Conservation (phyloP, 305 asterid genomes). For the Rubia tinctorum region DNA sequence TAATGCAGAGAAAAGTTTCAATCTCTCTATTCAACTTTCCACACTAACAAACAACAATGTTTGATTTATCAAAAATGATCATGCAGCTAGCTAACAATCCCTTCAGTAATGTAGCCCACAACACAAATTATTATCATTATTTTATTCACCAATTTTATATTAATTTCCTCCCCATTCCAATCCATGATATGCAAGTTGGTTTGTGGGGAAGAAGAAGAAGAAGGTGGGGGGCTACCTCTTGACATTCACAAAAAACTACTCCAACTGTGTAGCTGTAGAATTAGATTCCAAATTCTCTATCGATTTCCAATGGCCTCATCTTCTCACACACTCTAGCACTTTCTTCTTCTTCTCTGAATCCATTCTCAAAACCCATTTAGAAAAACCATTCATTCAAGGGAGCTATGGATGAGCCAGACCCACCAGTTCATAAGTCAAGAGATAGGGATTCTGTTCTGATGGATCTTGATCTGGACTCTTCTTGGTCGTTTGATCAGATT, state of each 20-base stretch:
- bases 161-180: neutral
- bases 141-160: neutral
- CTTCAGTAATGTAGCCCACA: neutral
- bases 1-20: neutral
- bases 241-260: conserved; percentile 2
- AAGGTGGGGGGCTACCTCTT: neutral
- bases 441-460: conserved; percentile 19
- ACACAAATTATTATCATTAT: neutral
- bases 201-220: conserved; percentile 1
- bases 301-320: neutral
- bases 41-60: neutral
- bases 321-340: neutral
- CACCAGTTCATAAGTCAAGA: conserved; percentile 5
- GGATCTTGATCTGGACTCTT: conserved; percentile 40
- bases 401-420: conserved; percentile 21
- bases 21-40: neutral
- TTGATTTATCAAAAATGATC: neutral
- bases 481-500: conserved; percentile 84
- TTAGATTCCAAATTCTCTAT: conserved; percentile 15
- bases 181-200: conserved; percentile 9
- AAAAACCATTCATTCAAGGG: neutral
- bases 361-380: neutral
- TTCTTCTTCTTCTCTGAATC: neutral
- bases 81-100: neutral
- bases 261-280: conserved; percentile 8